phyloP scores from a whole-genome alignment of 2,329 filamentous ascomycete species.

The Paecilomyces formosus region DNA sequence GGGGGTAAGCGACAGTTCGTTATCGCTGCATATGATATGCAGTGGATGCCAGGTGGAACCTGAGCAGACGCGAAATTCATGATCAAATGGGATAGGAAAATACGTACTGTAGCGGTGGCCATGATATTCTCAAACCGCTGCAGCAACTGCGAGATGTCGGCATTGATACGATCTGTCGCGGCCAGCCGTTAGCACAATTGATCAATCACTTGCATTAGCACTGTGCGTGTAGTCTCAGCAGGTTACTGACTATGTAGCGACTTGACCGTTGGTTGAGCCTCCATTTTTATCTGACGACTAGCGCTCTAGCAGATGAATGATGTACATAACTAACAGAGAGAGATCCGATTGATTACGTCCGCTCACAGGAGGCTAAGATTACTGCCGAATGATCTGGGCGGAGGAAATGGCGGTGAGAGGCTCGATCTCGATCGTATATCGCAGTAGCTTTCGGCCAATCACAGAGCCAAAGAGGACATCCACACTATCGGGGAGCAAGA shows the following conservation, averaged over 20 bases:
- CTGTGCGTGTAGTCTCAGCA: background rate
- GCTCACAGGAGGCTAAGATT: background rate
- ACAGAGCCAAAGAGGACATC: background rate
- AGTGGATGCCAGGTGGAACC: background rate
- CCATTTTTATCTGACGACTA: conserved; percentile 16
- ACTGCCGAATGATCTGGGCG: conserved; percentile 2
- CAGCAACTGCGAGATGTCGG: conserved; percentile 39
- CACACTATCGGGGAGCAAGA: background rate
- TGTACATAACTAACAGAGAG: background rate
- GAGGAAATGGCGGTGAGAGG: conserved; percentile 1
- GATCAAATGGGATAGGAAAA: conserved; percentile 1
- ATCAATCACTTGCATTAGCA: background rate
- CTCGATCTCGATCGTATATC: background rate
- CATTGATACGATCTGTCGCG: conserved; percentile 37
- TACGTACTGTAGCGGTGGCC: conserved; percentile 42
- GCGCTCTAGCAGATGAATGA: background rate
- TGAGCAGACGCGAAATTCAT: background rate
- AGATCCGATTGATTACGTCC: background rate
- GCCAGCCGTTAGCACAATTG: background rate
- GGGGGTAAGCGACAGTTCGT: background rate
- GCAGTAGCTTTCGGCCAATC: background rate
- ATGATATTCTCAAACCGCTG: conserved; percentile 51
- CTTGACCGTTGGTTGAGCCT: conserved; percentile 22
- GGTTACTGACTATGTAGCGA: conserved; percentile 18
- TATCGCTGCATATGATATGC: background rate